Conservation (phyloP, 805 yeast species). For the Candida ovalis region DNA sequence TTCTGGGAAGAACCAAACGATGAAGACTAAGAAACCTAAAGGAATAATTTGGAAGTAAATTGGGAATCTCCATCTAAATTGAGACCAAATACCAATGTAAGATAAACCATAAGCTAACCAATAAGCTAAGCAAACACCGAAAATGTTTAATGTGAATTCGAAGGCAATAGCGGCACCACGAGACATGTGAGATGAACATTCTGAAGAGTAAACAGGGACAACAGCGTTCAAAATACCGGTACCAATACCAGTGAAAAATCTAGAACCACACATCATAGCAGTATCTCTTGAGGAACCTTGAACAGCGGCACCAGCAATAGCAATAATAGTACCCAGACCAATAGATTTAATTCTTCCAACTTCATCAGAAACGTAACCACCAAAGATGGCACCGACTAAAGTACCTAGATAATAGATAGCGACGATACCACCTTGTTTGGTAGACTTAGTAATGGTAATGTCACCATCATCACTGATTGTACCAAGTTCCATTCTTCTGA, state of each 20-base stretch:
- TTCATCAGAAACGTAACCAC: slow-evolving; percentile 26
- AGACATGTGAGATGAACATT: slow-evolving; percentile 32
- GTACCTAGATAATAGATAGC: slow-evolving; percentile 47
- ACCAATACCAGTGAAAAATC: slow-evolving; percentile 34
- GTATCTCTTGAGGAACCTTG: slow-evolving; percentile 20
- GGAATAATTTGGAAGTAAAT: slow-evolving; percentile 30
- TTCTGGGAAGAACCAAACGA: slow-evolving; percentile 34
- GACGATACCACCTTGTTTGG: slow-evolving; percentile 38
- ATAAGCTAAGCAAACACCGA: slow-evolving; percentile 32
- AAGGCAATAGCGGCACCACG: slow-evolving; percentile 34
- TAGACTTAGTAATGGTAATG: slow-evolving; percentile 15
- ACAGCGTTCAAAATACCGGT: slow-evolving; percentile 35
- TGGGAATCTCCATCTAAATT: slow-evolving; percentile 33
- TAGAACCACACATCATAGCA: slow-evolving; percentile 30
- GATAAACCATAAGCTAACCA: slow-evolving; percentile 37
- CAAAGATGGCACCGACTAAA: slow-evolving; percentile 34
- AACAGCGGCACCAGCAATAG: slow-evolving; percentile 32
- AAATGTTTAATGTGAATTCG: slow-evolving; percentile 30
- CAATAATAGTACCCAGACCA: slow-evolving; percentile 23
- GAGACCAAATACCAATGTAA: slow-evolving; percentile 23
- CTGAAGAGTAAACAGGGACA: slow-evolving; percentile 36
- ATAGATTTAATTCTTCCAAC: slow-evolving; percentile 33
- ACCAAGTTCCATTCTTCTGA: slow-evolving; percentile 19
- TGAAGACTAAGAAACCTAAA: slow-evolving; percentile 13
- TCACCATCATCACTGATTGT: slow-evolving; percentile 15